Evolutionary conservation across 2,329 filamentous ascomycete species (phyloP), one percentile per base, ranked within the genome.

Genomic region (Fusarium equiseti): DNA sequence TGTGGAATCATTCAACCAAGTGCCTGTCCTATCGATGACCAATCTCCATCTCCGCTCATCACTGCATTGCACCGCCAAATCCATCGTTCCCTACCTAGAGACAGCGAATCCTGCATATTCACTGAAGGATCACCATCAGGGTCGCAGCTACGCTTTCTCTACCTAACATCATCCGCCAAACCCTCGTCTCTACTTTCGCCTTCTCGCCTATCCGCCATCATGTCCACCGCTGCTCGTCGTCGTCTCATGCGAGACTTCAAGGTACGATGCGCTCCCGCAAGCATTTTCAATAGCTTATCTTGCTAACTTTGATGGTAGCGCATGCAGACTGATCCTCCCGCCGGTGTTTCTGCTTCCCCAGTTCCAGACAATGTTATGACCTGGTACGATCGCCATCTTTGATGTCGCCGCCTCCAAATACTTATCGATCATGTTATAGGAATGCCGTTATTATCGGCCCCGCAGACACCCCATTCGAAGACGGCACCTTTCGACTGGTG

Each of bases 161-260:
- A 26, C 20, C 38, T 29, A 45, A 44, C 55, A 48, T 51, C 59
- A 51, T 52, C 48, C 12, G 18, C 40, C 42, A 31, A 45, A 26
- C 40, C 59, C 43, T 45, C 57, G 42, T 59, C 46, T 46, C 35
- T 45, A 53, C 49, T 16, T 49, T 58, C 46, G 18, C 48, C 48
- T 49, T 52, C 48, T 15, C 50, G 13, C 66, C 20, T 35, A 74
- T 61, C 68, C 46, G 38, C 53, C 74, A 79, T 52, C 64, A 86
- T 86, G 95, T 98, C 95, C 77, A 98, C 96, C 71, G 92, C 95
- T 75, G 96, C 96, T 75, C 92, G 96, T 80, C 93, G 96, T 80
- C 94, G 96, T 80, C 87, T 99, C 81, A 98, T 99, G 96, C 93
- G 96, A 81, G 96, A 98, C 86, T 98, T 98, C 89, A 98, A 98